phyloP scores from a whole-genome alignment of 257 asterid species.

The Phtheirospermum japonicum region DNA sequence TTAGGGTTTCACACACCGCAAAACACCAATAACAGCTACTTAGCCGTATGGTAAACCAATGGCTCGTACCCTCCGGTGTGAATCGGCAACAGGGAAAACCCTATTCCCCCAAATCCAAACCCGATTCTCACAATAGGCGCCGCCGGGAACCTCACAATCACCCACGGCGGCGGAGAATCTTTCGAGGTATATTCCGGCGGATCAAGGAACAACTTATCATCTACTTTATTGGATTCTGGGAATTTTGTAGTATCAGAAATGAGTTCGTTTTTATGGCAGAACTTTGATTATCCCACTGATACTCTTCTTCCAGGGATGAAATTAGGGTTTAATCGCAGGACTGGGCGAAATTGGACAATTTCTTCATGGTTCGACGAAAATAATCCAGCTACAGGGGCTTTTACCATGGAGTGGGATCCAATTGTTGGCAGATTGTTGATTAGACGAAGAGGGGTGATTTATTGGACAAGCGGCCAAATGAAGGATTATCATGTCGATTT shows the following conservation, averaged over 20 bases:
- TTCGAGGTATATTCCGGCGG: slow-evolving; percentile 19
- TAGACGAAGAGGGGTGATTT: slow-evolving; percentile 28
- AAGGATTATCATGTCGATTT: slow-evolving; percentile 8
- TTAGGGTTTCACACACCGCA: slow-evolving; percentile 36
- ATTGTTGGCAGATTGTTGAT: slow-evolving; percentile 28
- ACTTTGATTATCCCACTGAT: slow-evolving; percentile 58
- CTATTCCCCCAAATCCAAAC: slow-evolving; percentile 7
- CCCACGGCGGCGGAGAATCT: slow-evolving; percentile 16
- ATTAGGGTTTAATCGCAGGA: slow-evolving; percentile 41
- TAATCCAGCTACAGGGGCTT: slow-evolving; percentile 44
- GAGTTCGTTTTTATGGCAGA: slow-evolving; percentile 38
- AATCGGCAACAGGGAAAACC: slow-evolving; percentile 43
- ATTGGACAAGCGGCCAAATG: slow-evolving; percentile 43
- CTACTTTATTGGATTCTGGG: slow-evolving; percentile 39
- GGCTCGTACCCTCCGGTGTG: slow-evolving; percentile 17
- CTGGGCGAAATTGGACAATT: slow-evolving; percentile 38
- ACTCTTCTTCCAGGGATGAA: slow-evolving; percentile 58
- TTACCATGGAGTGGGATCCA: slow-evolving; percentile 42
- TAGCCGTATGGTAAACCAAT: slow-evolving; percentile 37
- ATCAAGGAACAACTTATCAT: slow-evolving; percentile 32
- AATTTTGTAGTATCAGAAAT: slow-evolving; percentile 36
- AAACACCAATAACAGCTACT: slow-evolving; percentile 30
- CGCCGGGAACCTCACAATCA: slow-evolving; percentile 31
- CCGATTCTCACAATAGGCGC: slow-evolving; percentile 31
- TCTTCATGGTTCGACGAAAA: slow-evolving; percentile 42